A percentile compares a stretch with the other conserved stretches of the same genome.
Conservation (phyloP, 768 basidiomycete genomes). For the Glaciozyma antarctica region DNA sequence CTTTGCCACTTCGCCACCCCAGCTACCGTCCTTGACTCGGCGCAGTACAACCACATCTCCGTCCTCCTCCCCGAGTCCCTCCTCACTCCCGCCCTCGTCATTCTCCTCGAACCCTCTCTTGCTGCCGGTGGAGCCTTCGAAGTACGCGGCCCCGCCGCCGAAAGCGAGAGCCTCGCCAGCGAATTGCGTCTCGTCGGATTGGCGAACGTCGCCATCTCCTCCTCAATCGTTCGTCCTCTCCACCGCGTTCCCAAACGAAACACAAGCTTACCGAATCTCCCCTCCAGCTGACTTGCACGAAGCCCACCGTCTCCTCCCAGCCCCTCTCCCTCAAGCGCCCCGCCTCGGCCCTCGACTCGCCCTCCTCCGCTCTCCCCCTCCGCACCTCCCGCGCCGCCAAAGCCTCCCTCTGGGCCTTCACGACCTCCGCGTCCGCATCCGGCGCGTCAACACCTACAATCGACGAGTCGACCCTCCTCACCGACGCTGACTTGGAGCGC, state of each 20-base stretch:
- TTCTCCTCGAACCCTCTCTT: slow-evolving; percentile 36
- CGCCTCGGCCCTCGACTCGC: slow-evolving; percentile 20
- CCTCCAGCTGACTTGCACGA: slow-evolving; percentile 46
- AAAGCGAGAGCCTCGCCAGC: slow-evolving; percentile 17
- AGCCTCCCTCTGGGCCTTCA: slow-evolving; percentile 79
- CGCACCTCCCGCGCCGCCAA: slow-evolving; percentile 61
- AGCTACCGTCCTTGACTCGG: slow-evolving; percentile 28
- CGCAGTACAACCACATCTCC: slow-evolving; percentile 43
- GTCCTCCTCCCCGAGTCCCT: slow-evolving; percentile 57
- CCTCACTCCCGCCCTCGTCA: slow-evolving; percentile 45
- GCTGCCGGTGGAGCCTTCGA: slow-evolving; percentile 17
- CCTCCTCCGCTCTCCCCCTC: slow-evolving; percentile 43
- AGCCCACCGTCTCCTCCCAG: slow-evolving; percentile 40
- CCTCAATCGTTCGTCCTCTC: background rate
- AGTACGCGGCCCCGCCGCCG: slow-evolving; percentile 17
- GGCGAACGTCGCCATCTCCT: slow-evolving; percentile 9
- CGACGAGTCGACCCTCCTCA: slow-evolving; percentile 73
- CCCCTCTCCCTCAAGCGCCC: slow-evolving; percentile 44
- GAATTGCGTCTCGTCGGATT: slow-evolving; percentile 24
- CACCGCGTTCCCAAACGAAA: fast-evolving
- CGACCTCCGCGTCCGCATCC: slow-evolving; percentile 30
- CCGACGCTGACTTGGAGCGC: slow-evolving; percentile 67
- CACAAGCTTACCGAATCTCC: background rate
- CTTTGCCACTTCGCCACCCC: background rate
- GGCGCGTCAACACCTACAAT: slow-evolving; percentile 54